Evolutionary conservation across 768 basidiomycete species (phyloP).

Genomic region (Suillus ampliporus): DNA sequence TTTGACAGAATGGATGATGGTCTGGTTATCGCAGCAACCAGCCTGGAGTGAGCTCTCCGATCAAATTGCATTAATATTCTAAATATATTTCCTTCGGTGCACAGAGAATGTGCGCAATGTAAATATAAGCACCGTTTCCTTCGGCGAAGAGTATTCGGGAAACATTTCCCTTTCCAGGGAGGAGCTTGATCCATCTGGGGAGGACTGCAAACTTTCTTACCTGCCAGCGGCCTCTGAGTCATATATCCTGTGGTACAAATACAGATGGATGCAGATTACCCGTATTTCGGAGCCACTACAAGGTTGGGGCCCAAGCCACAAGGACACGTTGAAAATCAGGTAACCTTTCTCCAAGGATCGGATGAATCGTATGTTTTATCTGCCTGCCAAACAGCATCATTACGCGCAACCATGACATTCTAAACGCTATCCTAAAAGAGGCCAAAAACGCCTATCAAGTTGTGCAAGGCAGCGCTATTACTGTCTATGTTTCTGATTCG

Average conservation of each 20-base stretch:
- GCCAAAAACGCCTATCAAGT: constrained; percentile 57
- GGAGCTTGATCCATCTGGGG: constrained; percentile 26
- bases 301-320: constrained; percentile 23
- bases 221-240: constrained; percentile 39
- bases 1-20: constrained; percentile 67
- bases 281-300: constrained; percentile 25
- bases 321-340: constrained; percentile 32
- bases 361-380: constrained; percentile 3
- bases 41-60: constrained; percentile 54
- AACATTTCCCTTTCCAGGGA: constrained; percentile 31
- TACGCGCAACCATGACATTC: constrained; percentile 47
- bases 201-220: constrained; percentile 36
- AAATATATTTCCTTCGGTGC: neutral
- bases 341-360: neutral
- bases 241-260: constrained; percentile 42
- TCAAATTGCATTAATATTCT: neutral
- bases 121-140: constrained; percentile 50
- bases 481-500: constrained; percentile 57
- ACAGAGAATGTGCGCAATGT: constrained; percentile 52
- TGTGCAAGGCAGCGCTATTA: constrained; percentile 56
- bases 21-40: constrained; percentile 67
- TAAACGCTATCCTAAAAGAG: constrained; percentile 60
- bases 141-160: constrained; percentile 41
- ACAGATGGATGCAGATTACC: constrained; percentile 35
- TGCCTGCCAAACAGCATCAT: constrained; percentile 49